Conservation (phyloP, 164 flowering plant genomes). For the Aristolochia contorta region DNA sequence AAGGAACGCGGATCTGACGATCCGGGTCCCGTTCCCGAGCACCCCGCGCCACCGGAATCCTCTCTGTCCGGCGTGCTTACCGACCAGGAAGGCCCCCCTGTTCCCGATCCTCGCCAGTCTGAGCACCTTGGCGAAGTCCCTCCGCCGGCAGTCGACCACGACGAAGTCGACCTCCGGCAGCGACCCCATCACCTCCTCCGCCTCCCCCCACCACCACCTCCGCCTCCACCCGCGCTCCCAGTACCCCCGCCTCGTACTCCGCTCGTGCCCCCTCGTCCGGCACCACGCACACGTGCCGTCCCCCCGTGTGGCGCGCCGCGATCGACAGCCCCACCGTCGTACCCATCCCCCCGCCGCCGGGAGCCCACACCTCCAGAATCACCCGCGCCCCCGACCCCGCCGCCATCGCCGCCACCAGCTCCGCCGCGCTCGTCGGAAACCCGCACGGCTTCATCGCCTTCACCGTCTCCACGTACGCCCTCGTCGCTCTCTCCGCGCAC, state of each 20-base stretch:
- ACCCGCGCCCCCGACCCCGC: conserved; percentile 44
- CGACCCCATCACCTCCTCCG: conserved; percentile 43
- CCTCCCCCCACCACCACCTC: conserved; percentile 57
- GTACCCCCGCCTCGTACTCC: conserved; percentile 38
- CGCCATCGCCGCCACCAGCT: conserved; percentile 50
- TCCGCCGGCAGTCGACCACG: conserved; percentile 50
- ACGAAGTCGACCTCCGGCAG: conserved; percentile 61
- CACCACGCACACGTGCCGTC: conserved; percentile 71
- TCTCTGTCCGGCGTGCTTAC: conserved; percentile 42
- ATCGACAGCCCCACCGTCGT: conserved; percentile 61
- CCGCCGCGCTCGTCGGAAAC: conserved; percentile 27
- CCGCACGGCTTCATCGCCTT: conserved; percentile 33
- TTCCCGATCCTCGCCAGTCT: conserved; percentile 39
- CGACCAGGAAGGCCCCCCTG: conserved; percentile 63
- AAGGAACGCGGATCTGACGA: conserved; percentile 58
- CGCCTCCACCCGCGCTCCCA: conserved; percentile 21
- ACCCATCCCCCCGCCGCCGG: conserved; percentile 30
- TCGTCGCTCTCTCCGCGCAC: conserved; percentile 74
- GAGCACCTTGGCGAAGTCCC: conserved; percentile 36
- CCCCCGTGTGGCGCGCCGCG: conserved; percentile 53
- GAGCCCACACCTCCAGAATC: conserved; percentile 55
- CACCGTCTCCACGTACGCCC: conserved; percentile 76
- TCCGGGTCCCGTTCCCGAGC: conserved; percentile 23
- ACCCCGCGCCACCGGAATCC: conserved; percentile 44
- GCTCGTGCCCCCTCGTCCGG: conserved; percentile 46